Evolutionary conservation across 495 filamentous ascomycete species (phyloP).

Genomic region (Staphylotrichum longicolle): DNA sequence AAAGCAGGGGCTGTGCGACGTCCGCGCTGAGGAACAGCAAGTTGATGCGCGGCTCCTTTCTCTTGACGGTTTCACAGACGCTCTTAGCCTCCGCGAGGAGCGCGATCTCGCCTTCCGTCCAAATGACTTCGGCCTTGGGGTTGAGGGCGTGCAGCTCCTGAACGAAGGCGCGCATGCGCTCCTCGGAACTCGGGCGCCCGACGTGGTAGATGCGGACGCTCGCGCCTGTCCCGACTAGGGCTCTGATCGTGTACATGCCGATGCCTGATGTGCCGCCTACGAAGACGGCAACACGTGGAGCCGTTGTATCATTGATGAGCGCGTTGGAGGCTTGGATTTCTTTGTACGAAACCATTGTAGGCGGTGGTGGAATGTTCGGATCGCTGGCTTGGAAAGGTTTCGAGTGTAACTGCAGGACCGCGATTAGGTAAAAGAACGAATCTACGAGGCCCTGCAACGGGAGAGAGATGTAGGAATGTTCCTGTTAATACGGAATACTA

Average conservation of each 20-base stretch:
- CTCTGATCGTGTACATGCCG: background rate
- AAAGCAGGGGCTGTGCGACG: too few species aligned
- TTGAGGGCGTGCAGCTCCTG: background rate
- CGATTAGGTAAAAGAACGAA: too few species aligned
- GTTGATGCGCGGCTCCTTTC: background rate
- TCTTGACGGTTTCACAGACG: background rate
- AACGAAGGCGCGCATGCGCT: background rate
- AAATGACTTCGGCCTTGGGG: background rate
- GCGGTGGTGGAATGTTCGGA: background rate
- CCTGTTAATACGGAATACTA: too few species aligned
- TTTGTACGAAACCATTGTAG: background rate
- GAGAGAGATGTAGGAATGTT: too few species aligned
- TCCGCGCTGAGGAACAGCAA: background rate
- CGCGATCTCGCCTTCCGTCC: background rate
- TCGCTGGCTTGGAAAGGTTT: too few species aligned
- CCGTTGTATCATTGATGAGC: background rate
- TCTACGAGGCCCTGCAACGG: too few species aligned
- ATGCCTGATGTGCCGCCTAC: background rate
- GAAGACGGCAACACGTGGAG: background rate
- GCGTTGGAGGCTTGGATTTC: background rate
- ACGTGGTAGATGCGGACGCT: background rate
- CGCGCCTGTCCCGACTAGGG: background rate
- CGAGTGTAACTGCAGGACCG: too few species aligned
- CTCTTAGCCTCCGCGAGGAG: background rate
- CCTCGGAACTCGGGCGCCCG: background rate